Evolutionary conservation across 805 yeast genomes (phyloP).

Genomic region (Suhomyces canberraensis): DNA sequence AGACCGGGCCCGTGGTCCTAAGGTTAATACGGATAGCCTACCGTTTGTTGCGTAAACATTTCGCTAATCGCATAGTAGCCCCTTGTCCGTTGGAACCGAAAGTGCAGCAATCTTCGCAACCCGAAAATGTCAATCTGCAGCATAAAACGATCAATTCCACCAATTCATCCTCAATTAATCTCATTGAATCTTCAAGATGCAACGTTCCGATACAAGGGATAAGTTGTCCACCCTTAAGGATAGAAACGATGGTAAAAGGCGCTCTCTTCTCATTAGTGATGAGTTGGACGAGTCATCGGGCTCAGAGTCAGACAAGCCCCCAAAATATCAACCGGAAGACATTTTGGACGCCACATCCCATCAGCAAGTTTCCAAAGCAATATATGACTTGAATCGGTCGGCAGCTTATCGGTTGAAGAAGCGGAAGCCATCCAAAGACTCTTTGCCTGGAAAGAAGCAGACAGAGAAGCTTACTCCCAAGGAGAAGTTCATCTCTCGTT

Average conservation of each 20-base stretch:
- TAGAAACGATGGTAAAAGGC: constrained; percentile 6
- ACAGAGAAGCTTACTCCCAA: constrained; percentile 5
- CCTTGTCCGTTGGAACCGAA: too few species aligned
- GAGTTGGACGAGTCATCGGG: constrained; percentile 4
- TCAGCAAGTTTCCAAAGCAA: neutral
- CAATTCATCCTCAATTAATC: too few species aligned
- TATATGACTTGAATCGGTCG: neutral
- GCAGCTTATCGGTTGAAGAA: neutral
- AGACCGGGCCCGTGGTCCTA: too few species aligned
- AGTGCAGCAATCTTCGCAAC: too few species aligned
- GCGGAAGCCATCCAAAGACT: neutral
- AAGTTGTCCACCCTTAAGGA: constrained; percentile 4
- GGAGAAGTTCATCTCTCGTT: constrained; percentile 46
- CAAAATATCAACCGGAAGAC: neutral
- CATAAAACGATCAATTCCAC: too few species aligned
- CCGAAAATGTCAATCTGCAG: too few species aligned
- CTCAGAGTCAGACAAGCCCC: neutral
- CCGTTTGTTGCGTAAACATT: too few species aligned
- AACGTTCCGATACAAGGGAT: constrained; percentile 6
- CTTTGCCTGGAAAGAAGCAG: neutral
- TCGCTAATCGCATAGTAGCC: too few species aligned
- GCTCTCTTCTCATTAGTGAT: constrained; percentile 8
- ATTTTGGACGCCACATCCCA: neutral
- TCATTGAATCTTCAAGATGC: too few species aligned
- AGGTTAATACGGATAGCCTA: too few species aligned